Evolutionary conservation across 768 basidiomycete species (phyloP).

Genomic region (Sistotremastrum suecicum): DNA sequence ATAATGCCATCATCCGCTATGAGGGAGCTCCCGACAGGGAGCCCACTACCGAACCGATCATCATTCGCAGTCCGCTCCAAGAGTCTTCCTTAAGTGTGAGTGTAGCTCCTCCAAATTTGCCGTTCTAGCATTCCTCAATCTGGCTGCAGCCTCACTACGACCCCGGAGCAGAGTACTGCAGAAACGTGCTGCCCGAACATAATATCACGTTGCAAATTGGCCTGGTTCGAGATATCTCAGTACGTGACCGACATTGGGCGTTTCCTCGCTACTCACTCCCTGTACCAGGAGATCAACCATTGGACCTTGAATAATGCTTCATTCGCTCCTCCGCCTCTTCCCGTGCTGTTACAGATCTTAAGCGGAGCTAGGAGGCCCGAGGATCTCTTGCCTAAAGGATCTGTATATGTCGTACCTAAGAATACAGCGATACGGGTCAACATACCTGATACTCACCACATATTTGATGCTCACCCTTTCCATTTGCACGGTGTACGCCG

Average conservation of each 20-base stretch:
- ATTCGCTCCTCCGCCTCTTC: slow-evolving; percentile 7
- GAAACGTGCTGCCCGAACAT: slow-evolving; percentile 20
- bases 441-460: slow-evolving; percentile 17
- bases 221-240: too few species aligned
- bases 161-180: slow-evolving; percentile 24
- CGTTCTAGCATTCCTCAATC: too few species aligned
- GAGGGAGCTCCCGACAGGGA: slow-evolving; percentile 29
- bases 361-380: slow-evolving; percentile 23
- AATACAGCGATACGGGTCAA: slow-evolving; percentile 34
- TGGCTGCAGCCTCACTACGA: slow-evolving; percentile 3
- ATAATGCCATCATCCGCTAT: slow-evolving; percentile 40
- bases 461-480: background rate
- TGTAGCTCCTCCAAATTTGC: too few species aligned
- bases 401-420: slow-evolving; percentile 29
- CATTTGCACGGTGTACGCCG: background rate
- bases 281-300: background rate
- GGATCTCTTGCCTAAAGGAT: slow-evolving; percentile 23
- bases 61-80: slow-evolving; percentile 11
- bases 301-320: slow-evolving; percentile 4
- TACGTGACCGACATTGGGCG: too few species aligned
- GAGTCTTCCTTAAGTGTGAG: slow-evolving; percentile 11
- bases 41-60: slow-evolving; percentile 20
- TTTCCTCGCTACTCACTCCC: background rate
- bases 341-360: slow-evolving; percentile 9
- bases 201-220: background rate